Conservation (phyloP, 1,139 yeast genomes). For the Suhomyces chickasaworum region DNA sequence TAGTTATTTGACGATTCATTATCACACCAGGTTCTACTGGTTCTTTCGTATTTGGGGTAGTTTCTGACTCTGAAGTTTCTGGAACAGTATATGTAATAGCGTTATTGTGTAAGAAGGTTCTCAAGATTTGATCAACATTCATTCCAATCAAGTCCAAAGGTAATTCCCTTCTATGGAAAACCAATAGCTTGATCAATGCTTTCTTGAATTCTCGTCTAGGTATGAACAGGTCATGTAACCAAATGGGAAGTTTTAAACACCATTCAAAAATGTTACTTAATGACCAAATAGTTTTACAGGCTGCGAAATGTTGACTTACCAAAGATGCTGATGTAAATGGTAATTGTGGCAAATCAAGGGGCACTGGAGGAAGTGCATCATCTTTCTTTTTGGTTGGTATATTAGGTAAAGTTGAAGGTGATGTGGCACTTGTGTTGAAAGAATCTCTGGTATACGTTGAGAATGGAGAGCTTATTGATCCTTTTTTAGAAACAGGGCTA, state of each 20-base stretch:
- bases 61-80: constrained; percentile 14
- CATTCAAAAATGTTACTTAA: constrained; percentile 45
- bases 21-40: constrained; percentile 26
- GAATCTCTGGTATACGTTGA: constrained; percentile 13
- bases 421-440: constrained; percentile 9
- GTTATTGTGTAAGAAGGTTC: constrained; percentile 45
- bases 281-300: constrained; percentile 43
- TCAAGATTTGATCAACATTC: constrained; percentile 54
- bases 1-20: constrained; percentile 25
- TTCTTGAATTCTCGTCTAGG: constrained; percentile 52
- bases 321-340: constrained; percentile 58
- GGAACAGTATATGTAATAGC: constrained; percentile 43
- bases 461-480: constrained; percentile 5
- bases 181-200: constrained; percentile 54
- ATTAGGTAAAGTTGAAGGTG: constrained; percentile 10
- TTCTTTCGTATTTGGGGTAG: neutral
- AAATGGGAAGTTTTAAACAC: constrained; percentile 53
- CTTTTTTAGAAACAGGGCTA: constrained; percentile 12
- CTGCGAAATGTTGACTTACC: constrained; percentile 48
- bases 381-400: constrained; percentile 18
- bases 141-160: constrained; percentile 59
- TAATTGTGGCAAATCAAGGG: constrained; percentile 56
- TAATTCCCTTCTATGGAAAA: constrained; percentile 51
- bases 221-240: constrained; percentile 54
- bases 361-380: constrained; percentile 50